These are phyloP conservation scores for Xylaria sp. DNA, from an alignment of 2,329 filamentous ascomycete genomes.

Conservation along the genomic window DNA sequence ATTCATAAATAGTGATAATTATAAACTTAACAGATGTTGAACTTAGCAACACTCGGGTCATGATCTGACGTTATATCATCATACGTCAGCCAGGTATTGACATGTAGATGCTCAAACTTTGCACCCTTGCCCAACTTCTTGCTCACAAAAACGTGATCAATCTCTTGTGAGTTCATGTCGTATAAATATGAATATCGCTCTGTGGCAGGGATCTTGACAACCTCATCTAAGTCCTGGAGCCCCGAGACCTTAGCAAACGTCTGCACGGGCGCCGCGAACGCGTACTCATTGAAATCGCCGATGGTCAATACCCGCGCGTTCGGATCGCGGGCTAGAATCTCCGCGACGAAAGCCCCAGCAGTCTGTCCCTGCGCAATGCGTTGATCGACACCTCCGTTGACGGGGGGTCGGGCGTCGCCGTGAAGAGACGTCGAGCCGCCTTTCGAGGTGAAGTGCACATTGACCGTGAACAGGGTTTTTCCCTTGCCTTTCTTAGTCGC, in stretches of 20 bases:
- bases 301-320: slow-evolving; percentile 68
- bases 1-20: neutral
- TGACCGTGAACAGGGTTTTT: slow-evolving; percentile 72
- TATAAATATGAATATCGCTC: slow-evolving; percentile 79
- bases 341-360: slow-evolving; percentile 67
- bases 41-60: slow-evolving; percentile 72
- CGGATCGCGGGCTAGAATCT: slow-evolving; percentile 67
- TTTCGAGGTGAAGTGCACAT: slow-evolving; percentile 77
- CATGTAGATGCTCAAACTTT: slow-evolving; percentile 73
- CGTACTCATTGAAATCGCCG: slow-evolving; percentile 80
- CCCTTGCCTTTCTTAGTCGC: slow-evolving; percentile 22
- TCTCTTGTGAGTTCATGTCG: slow-evolving; percentile 74
- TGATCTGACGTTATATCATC: slow-evolving; percentile 72
- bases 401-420: slow-evolving; percentile 72
- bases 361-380: slow-evolving; percentile 67
- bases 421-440: slow-evolving; percentile 69
- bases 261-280: slow-evolving; percentile 69
- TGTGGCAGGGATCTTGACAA: slow-evolving; percentile 59
- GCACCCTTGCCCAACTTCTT: slow-evolving; percentile 47
- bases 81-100: slow-evolving; percentile 74
- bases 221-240: slow-evolving; percentile 71
- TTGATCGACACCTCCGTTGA: slow-evolving; percentile 71
- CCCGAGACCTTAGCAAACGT: slow-evolving; percentile 65
- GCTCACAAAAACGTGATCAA: slow-evolving; percentile 73
- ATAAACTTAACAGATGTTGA: slow-evolving; percentile 64